phyloP scores from a whole-genome alignment of 345 rosid genomes.

The Schrenkiella parvula region DNA sequence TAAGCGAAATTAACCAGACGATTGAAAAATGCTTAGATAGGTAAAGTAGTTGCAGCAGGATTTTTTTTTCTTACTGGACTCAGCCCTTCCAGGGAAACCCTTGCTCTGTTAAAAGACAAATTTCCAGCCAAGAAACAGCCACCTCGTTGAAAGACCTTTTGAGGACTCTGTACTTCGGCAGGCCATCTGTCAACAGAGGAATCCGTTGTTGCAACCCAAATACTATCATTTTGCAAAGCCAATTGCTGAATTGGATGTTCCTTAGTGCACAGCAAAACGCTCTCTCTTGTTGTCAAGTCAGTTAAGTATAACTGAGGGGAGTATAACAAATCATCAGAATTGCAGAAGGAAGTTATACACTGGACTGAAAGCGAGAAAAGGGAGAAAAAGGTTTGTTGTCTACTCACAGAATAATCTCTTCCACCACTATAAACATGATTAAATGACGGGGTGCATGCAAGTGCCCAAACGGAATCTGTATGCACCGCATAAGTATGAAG shows the following conservation, averaged over 20 bases:
- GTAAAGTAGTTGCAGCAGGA: too few relatives aligned
- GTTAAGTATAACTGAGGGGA: conserved; percentile 82
- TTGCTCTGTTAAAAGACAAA: conserved; percentile 90
- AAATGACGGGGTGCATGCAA: conserved; percentile 90
- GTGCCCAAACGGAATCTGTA: conserved; percentile 99
- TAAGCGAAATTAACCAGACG: conserved; percentile 13
- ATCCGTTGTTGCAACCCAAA: conserved; percentile 93
- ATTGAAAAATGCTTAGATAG: not conserved
- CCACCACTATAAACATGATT: conserved; percentile 99
- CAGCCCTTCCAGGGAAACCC: conserved; percentile 93
- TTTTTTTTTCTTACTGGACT: conserved; percentile 74
- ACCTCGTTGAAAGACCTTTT: conserved; percentile 75
- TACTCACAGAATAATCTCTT: conserved; percentile 92
- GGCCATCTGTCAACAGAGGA: conserved; percentile 92
- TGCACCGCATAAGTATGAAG: conserved; percentile 98
- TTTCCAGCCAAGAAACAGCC: conserved; percentile 98
- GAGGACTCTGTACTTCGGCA: conserved; percentile 80
- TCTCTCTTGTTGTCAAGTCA: conserved; percentile 89
- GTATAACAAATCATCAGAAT: conserved; percentile 2
- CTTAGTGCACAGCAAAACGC: conserved; percentile 83
- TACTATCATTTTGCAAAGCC: conserved; percentile 83
- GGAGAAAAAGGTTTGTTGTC: not conserved
- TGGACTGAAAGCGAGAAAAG: conserved; percentile 2
- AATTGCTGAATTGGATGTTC: conserved; percentile 86
- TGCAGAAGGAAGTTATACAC: not conserved